These are phyloP conservation scores for Fusarium sp. DNA, from an alignment of 2,329 filamentous ascomycete genomes.

Conservation along the genomic window DNA sequence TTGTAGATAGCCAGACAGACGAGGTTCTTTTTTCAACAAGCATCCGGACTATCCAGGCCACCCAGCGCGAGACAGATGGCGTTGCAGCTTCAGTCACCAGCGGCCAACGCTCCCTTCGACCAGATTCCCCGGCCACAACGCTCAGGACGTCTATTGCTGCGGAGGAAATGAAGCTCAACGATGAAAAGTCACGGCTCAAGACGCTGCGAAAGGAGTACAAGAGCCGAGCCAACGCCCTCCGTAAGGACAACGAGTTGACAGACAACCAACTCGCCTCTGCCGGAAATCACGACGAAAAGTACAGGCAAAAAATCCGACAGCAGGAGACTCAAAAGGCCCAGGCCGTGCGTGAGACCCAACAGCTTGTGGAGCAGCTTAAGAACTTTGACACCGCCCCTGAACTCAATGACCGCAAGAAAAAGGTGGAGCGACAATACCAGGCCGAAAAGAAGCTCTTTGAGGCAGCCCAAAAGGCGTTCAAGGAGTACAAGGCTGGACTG, in stretches of 20 bases:
- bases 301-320: constrained; percentile 82
- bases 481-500: constrained; percentile 72
- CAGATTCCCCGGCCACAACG: constrained; percentile 83
- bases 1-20: constrained; percentile 78
- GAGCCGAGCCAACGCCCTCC: constrained; percentile 75
- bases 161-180: constrained; percentile 78
- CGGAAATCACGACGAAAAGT: constrained; percentile 82
- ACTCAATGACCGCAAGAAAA: constrained; percentile 71
- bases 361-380: constrained; percentile 72
- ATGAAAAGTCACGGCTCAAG: constrained; percentile 79
- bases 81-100: constrained; percentile 54
- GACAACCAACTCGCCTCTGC: constrained; percentile 77
- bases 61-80: constrained; percentile 53
- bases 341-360: constrained; percentile 69
- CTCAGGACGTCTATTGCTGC: constrained; percentile 83
- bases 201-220: constrained; percentile 83
- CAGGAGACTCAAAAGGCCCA: constrained; percentile 82
- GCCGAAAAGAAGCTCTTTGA: constrained; percentile 74
- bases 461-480: constrained; percentile 67
- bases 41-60: constrained; percentile 75
- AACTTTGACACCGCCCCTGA: constrained; percentile 76
- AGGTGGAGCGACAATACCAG: constrained; percentile 67
- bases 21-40: constrained; percentile 80
- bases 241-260: constrained; percentile 82
- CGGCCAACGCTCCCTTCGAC: constrained; percentile 75